A percentile compares a stretch with the other conserved stretches of the same genome.
Evolutionary conservation across 1,284 basidiomycete genomes (phyloP).

Genomic region (Butyriboletus appendiculatus): DNA sequence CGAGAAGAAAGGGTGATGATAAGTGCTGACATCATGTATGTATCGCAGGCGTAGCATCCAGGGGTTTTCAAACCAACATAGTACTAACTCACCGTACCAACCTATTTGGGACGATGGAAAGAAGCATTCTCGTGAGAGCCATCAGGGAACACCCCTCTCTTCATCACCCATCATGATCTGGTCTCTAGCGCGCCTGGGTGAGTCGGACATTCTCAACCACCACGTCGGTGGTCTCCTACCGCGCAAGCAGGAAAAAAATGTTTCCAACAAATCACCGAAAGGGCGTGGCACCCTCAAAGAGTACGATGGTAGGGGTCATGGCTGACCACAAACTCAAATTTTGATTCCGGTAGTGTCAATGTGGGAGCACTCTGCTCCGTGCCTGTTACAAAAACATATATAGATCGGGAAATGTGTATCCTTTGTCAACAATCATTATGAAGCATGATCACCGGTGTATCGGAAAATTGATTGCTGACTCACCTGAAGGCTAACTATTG

Average conservation of each 20-base stretch:
- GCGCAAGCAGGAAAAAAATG: too few relatives aligned
- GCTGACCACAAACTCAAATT: background rate
- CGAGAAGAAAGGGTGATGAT: background rate
- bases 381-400: background rate
- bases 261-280: too few relatives aligned
- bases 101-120: background rate
- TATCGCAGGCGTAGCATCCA: too few relatives aligned
- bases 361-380: background rate
- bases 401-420: background rate
- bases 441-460: background rate
- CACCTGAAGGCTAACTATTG: conserved; percentile 8
- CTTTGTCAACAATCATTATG: conserved; percentile 10
- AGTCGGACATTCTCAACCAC: background rate
- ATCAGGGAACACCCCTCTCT: background rate
- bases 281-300: background rate
- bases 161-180: background rate
- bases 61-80: background rate
- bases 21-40: background rate
- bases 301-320: background rate
- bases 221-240: background rate
- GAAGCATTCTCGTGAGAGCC: background rate
- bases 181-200: background rate
- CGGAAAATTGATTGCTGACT: conserved; percentile 15
- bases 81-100: background rate
- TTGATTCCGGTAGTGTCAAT: too few relatives aligned